phyloP scores from a whole-genome alignment of 495 filamentous ascomycete species.

The Xylaria acuta region DNA sequence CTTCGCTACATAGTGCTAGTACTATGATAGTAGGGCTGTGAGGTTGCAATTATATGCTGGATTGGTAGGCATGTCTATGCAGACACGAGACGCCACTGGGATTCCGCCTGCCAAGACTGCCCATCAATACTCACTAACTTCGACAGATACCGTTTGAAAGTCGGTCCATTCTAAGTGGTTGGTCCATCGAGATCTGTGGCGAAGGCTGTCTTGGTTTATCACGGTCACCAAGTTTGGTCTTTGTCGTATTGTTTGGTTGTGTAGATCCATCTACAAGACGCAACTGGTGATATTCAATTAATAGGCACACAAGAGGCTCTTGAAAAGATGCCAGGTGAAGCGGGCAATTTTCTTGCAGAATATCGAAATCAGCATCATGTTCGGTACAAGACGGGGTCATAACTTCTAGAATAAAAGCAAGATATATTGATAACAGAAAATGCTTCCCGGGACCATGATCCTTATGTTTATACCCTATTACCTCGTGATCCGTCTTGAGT shows the following conservation, averaged over 20 bases:
- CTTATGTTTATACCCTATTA: constrained; percentile 9
- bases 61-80: background rate
- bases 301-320: background rate
- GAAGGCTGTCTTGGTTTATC: background rate
- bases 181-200: background rate
- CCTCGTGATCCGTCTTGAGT: constrained; percentile 12
- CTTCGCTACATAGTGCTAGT: background rate
- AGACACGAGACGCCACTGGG: constrained; percentile 6
- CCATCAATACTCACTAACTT: background rate
- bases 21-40: constrained; percentile 4
- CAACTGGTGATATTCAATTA: background rate
- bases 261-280: background rate
- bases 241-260: background rate
- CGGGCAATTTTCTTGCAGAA: background rate
- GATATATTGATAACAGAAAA: background rate
- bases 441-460: constrained; percentile 14
- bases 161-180: background rate
- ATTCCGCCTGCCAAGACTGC: background rate
- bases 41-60: background rate
- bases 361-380: background rate
- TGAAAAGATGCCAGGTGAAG: background rate
- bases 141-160: background rate
- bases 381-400: background rate
- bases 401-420: background rate
- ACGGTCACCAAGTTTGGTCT: background rate